These are phyloP conservation scores for Saturnispora sanitii DNA, from an alignment of 805 yeast genomes.

Conservation along the genomic window DNA sequence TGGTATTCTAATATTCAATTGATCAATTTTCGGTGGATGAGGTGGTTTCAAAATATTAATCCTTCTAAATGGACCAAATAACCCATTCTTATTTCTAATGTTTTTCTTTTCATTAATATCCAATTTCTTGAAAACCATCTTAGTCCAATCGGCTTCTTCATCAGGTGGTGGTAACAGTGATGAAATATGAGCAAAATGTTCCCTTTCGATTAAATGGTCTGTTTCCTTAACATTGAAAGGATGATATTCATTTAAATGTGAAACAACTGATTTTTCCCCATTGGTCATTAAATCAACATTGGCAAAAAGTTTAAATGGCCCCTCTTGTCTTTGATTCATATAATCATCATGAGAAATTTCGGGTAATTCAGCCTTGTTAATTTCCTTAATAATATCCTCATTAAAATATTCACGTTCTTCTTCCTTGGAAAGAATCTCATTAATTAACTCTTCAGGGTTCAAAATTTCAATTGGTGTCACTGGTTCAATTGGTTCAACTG, in stretches of 20 bases:
- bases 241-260: slow-evolving; percentile 37
- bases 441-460: not conserved
- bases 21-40: slow-evolving; percentile 74
- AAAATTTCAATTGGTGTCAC: slow-evolving; percentile 1
- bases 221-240: slow-evolving; percentile 34
- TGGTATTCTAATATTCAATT: slow-evolving; percentile 76
- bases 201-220: slow-evolving; percentile 23
- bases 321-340: slow-evolving; percentile 5
- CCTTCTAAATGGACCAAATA: slow-evolving; percentile 48
- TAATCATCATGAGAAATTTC: slow-evolving; percentile 24
- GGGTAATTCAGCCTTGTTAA: slow-evolving; percentile 28
- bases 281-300: slow-evolving; percentile 33
- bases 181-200: slow-evolving; percentile 44
- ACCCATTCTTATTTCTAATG: slow-evolving; percentile 42
- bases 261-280: slow-evolving; percentile 38
- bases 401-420: not conserved
- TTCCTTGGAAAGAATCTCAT: not conserved
- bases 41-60: slow-evolving; percentile 75
- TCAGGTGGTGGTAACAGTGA: slow-evolving; percentile 57
- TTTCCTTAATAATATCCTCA: slow-evolving; percentile 26
- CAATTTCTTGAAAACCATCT: slow-evolving; percentile 42
- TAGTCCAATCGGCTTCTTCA: slow-evolving; percentile 50
- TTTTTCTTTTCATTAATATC: slow-evolving; percentile 31
- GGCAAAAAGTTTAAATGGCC: slow-evolving; percentile 39
- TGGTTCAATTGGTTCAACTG: not conserved